Percentiles rank a stretch among this genome's conserved stretches.
phyloP scores from a whole-genome alignment of 2,329 filamentous ascomycete genomes.

The Calonectria pauciramosa region DNA sequence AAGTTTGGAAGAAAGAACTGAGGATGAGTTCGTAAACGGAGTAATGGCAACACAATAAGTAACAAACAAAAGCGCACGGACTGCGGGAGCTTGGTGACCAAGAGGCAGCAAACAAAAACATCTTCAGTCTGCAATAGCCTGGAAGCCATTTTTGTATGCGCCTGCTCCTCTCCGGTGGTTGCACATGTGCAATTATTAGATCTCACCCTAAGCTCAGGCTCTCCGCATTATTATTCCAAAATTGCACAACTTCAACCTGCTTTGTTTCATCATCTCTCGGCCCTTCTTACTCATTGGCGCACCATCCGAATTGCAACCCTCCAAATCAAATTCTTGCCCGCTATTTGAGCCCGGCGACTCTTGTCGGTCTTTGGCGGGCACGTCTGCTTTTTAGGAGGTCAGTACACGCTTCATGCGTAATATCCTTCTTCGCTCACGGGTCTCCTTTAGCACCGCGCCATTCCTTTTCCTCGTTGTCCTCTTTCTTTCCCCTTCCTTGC shows the following conservation, averaged over 20 bases:
- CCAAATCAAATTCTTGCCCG: neutral
- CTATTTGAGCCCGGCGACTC: neutral
- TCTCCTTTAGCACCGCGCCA: neutral
- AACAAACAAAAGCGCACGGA: too few relatives aligned
- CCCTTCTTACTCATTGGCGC: neutral
- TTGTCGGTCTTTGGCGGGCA: neutral
- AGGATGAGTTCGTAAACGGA: too few relatives aligned
- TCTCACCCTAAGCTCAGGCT: neutral
- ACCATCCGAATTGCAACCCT: neutral
- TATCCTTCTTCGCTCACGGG: neutral
- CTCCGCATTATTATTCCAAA: neutral
- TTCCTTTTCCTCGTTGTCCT: neutral
- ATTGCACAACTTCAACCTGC: neutral
- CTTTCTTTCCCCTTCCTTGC: neutral
- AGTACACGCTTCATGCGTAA: neutral
- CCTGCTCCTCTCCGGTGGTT: neutral
- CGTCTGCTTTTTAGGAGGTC: neutral
- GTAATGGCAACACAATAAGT: too few relatives aligned
- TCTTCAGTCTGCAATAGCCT: neutral
- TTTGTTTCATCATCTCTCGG: neutral
- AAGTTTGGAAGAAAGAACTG: too few relatives aligned
- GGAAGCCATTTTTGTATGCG: neutral
- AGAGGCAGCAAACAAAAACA: neutral
- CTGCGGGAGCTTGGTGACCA: neutral
- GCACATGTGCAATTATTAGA: neutral